Base-by-base conservation (phyloP, 139 green algal genomes). In the Yamagishiella unicocca region DNA sequence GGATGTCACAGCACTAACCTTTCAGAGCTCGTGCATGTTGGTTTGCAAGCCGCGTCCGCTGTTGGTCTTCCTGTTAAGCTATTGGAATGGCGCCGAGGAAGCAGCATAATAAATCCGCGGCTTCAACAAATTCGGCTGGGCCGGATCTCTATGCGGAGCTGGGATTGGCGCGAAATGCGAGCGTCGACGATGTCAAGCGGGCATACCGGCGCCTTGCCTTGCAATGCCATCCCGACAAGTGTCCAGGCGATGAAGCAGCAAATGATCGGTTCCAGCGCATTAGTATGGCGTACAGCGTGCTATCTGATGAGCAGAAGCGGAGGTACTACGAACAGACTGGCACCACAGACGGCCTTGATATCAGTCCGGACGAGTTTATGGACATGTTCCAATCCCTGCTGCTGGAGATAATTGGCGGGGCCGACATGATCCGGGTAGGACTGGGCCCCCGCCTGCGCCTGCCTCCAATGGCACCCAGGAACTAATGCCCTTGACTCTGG, bases 141-240 rank as follows among this genome's bases (percentile, higher is more conserved):
- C 61, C 38, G 2, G 61, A 76, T 42, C 37, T 81, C 27, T 88
- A 88, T 35, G 37, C 27, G 53, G 82, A 81, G 17, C 70, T 88
- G 4, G 53, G 40, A 1, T 37, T 88, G 27, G 21, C 24, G 14
- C 61, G 37, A 2, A 27, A 29, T 40, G 81, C 81, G 1, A 79
- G 45, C 46, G 5, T 42, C 0, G 73, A 84, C 5, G 87, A 90
- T 1, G 77, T 90, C 19, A 90, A 90, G 71, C 88, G 85, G 19
- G 88, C 88, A 3, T 95, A 93, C 58, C 53, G 92, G 3, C 73
- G 35, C 14, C 54, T 90, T 17, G 92, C 92, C 24, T 74, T 95
- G n/a, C 67, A 88, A n/a, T 72, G 33, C 22, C 92, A 96, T 38
- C 93, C 93, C 1, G 93, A 96, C 75, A 95, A 95, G 45, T 91